phyloP scores from a whole-genome alignment of 306 rosid genomes.

The Quercus ilex region DNA sequence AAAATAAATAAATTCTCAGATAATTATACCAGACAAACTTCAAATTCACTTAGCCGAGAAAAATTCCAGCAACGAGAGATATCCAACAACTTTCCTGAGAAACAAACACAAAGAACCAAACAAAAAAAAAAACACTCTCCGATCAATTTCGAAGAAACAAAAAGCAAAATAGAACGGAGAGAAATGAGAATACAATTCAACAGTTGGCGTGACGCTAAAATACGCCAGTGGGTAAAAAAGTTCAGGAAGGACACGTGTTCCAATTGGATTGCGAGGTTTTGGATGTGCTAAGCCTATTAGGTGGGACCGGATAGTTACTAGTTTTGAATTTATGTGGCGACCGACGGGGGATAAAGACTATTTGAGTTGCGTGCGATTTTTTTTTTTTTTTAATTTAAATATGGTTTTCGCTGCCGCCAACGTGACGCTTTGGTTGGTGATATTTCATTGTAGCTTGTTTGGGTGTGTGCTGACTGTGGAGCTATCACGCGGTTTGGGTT shows the following conservation, averaged over 20 bases:
- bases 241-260: slow-evolving; percentile 4
- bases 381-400: neutral
- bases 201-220: neutral
- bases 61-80: neutral
- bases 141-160: neutral
- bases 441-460: no score
- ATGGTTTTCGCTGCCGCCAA: neutral
- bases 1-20: neutral
- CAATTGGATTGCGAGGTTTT: slow-evolving; percentile 6
- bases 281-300: neutral
- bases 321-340: slow-evolving; percentile 27
- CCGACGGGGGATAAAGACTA: neutral
- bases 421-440: no score
- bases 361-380: neutral
- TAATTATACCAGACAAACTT: neutral
- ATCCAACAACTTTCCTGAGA: neutral
- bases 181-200: neutral
- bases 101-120: neutral
- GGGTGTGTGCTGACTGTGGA: no score
- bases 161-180: neutral
- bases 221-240: slow-evolving; percentile 7
- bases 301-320: neutral
- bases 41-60: neutral
- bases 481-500: no score
- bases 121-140: no score